phyloP scores from a whole-genome alignment of 495 filamentous ascomycete genomes.

The Penicillium mononematosum region DNA sequence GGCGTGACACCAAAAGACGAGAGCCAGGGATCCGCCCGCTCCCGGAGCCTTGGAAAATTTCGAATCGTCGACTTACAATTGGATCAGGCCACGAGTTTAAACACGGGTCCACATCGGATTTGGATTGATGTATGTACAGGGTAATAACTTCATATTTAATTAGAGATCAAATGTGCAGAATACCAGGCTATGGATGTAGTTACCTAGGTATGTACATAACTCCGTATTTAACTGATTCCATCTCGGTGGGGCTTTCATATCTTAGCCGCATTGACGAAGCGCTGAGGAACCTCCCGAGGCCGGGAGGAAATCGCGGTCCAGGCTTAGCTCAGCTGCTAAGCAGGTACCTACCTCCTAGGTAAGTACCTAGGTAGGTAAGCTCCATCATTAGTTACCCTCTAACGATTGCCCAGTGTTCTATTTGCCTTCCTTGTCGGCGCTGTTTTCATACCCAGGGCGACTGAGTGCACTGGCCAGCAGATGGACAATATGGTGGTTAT shows the following conservation, averaged over 20 bases:
- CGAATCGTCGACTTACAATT: background rate
- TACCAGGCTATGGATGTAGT: background rate
- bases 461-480: background rate
- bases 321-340: background rate
- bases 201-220: background rate
- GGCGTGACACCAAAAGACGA: constrained; percentile 9
- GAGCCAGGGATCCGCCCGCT: constrained; percentile 12
- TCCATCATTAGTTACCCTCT: background rate
- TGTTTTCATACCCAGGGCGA: background rate
- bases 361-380: background rate
- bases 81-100: background rate
- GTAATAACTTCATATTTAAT: background rate
- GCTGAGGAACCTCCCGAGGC: background rate
- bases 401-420: background rate
- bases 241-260: background rate
- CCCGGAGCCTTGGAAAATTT: constrained; percentile 9
- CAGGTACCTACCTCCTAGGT: background rate
- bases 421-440: too few species aligned
- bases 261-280: background rate
- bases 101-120: background rate
- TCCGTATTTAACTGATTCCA: background rate
- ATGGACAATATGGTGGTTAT: background rate
- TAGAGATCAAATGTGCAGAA: background rate
- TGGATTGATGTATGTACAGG: background rate
- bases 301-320: background rate